Conservation (phyloP, 2,329 filamentous ascomycete genomes). For the Knufia fluminis region DNA sequence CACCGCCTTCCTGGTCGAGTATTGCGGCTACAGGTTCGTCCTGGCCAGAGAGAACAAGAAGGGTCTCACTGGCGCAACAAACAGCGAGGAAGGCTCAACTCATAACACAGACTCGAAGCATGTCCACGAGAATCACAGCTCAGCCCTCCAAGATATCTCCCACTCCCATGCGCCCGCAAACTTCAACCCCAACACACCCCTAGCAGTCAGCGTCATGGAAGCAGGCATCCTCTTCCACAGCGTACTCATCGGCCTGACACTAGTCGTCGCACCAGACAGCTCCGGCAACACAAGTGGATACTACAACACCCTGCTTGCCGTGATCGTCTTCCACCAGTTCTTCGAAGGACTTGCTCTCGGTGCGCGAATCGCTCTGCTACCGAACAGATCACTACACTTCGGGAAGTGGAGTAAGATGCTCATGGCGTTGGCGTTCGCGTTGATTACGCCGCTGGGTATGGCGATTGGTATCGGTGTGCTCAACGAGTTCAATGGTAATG, state of each 20-base stretch:
- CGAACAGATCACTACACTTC: constrained; percentile 30
- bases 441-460: constrained; percentile 71
- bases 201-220: constrained; percentile 62
- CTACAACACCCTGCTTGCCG: constrained; percentile 46
- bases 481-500: constrained; percentile 62
- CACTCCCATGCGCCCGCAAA: constrained; percentile 9
- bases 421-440: constrained; percentile 55
- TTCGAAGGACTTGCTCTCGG: constrained; percentile 70
- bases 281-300: constrained; percentile 20
- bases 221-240: constrained; percentile 68
- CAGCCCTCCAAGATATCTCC: constrained; percentile 19
- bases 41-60: constrained; percentile 15
- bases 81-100: constrained; percentile 17
- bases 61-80: not conserved
- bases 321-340: constrained; percentile 70
- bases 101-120: constrained; percentile 23
- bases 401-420: constrained; percentile 37
- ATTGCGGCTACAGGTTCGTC: constrained; percentile 52
- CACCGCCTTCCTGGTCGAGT: constrained; percentile 64
- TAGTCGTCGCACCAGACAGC: constrained; percentile 41
- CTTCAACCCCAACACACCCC: constrained; percentile 37
- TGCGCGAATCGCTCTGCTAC: constrained; percentile 59
- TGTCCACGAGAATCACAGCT: constrained; percentile 23
- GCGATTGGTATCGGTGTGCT: constrained; percentile 68
- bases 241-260: constrained; percentile 46